Conservation (phyloP, 176 grass and related monocot genomes). For the Paspalum vaginatum region DNA sequence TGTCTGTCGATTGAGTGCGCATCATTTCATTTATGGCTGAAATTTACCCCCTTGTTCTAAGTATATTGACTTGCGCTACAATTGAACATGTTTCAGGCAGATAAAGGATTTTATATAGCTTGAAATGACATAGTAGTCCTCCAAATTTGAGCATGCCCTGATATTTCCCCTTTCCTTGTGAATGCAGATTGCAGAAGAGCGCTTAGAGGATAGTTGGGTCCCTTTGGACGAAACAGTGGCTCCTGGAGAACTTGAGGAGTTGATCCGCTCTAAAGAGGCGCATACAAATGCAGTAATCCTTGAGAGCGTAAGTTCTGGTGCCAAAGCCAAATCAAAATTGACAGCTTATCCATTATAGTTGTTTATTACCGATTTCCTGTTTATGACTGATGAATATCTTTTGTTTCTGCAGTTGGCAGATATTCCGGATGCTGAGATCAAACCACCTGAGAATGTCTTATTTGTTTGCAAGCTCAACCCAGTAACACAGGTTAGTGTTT, state of each 20-base stretch:
- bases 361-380: not conserved
- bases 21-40: constrained; percentile 21
- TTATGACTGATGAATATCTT: constrained; percentile 11
- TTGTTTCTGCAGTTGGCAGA: constrained; percentile 75
- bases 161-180: not conserved
- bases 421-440: constrained; percentile 94
- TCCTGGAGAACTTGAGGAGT: constrained; percentile 78
- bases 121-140: not conserved
- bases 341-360: not conserved
- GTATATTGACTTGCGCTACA: not conserved
- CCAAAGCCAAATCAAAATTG: constrained; percentile 24
- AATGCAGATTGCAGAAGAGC: constrained; percentile 75
- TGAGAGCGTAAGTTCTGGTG: constrained; percentile 70
- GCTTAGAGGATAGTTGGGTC: constrained; percentile 92
- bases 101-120: not conserved
- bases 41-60: not conserved
- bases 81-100: not conserved
- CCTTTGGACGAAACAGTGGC: constrained; percentile 79
- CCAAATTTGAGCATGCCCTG: not conserved
- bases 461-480: constrained; percentile 99
- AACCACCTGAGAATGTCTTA: constrained; percentile 86
- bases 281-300: constrained; percentile 96
- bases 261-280: constrained; percentile 81
- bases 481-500: constrained; percentile 78
- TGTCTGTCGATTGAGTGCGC: not conserved